Base-by-base conservation (phyloP, 2,329 filamentous ascomycete species). In the Daldinia sp. region DNA sequence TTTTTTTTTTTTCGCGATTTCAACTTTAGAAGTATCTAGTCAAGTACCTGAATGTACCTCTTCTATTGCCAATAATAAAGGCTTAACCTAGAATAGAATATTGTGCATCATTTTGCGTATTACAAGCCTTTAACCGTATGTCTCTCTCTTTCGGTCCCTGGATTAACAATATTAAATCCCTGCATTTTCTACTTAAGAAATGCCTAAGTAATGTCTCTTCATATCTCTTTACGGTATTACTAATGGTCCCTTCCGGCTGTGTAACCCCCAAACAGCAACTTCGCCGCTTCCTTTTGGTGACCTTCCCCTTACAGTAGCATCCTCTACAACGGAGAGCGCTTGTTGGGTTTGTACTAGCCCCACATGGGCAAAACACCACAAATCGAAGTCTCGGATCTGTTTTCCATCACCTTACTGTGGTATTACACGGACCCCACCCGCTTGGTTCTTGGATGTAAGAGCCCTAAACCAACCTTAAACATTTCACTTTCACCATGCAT, bases 291-390 rank as follows among this genome's bases (percentile, higher is more conserved):
- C 61, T 58, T 47, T 39, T 47, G 37, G 53, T 52, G 63, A 71
- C 70, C 70, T 72, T 71, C 70, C 70, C 67, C 56, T 70, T 70
- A 60, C 56, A 50, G 47, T 35, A 34, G 19, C 47, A 50, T 50
- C 29, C 47, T 32, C 52, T 52, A 30, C 37, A 60, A 61, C 55
- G 37, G 54, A 51, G 47, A 68, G 53, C 51, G 50, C 56, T 53
- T 61, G 55, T 53, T 37, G 43, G 58, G 41, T 58, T 39, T 64
- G 30, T 61, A 59, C 41, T 30, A 37, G 51, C 56, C 47, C 65
- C 59, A 66, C 58, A 50, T 9, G 56, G 39, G 43, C 64, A 59
- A 67, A 66, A 64, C 64, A 66, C 41, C 52, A 32, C 27, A 34
- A 51, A 61, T 66, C 55, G 60, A 66, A 52, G 48, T 58, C 48